Conservation (phyloP, 352 stramenopile species). For the Globisporangium lucens region DNA sequence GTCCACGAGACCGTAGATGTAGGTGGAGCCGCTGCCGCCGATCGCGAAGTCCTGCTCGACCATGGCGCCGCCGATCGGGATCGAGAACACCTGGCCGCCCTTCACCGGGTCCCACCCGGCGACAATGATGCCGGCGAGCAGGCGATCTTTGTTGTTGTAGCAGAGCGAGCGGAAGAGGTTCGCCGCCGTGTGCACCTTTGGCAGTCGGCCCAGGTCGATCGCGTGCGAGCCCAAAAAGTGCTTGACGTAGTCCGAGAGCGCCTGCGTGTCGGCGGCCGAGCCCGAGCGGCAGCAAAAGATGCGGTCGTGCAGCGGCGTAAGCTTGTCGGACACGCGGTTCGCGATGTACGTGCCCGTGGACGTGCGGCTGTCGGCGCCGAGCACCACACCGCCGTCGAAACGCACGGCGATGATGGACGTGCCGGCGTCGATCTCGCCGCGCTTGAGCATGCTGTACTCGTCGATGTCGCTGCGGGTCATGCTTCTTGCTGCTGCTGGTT, state of each 20-base stretch:
- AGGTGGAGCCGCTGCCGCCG: slow-evolving; percentile 96
- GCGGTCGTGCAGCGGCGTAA: slow-evolving; percentile 95
- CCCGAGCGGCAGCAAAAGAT: slow-evolving; percentile 98
- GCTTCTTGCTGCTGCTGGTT: background rate
- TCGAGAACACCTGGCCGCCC: slow-evolving; percentile 94
- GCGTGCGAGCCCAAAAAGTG: slow-evolving; percentile 80
- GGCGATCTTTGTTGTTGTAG: slow-evolving; percentile 98
- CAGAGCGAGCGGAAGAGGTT: slow-evolving; percentile 96
- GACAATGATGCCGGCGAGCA: slow-evolving; percentile 96
- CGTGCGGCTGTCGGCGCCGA: slow-evolving; percentile 94
- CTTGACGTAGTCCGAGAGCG: slow-evolving; percentile 77
- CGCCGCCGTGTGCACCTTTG: slow-evolving; percentile 96
- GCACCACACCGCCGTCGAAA: slow-evolving; percentile 95
- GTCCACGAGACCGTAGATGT: slow-evolving; percentile 98
- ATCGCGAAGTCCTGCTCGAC: slow-evolving; percentile 97
- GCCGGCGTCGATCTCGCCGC: slow-evolving; percentile 92
- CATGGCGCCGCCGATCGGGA: slow-evolving; percentile 94
- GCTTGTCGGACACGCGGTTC: slow-evolving; percentile 98
- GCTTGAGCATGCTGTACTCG: slow-evolving; percentile 73
- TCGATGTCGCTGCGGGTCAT: slow-evolving; percentile 35
- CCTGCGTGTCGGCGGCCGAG: slow-evolving; percentile 97
- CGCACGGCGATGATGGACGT: slow-evolving; percentile 98
- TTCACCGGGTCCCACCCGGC: slow-evolving; percentile 97
- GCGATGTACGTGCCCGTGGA: slow-evolving; percentile 96
- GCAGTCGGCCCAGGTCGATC: slow-evolving; percentile 84